Conservation (phyloP, 768 basidiomycete species). For the Tephrocybe sp. region DNA sequence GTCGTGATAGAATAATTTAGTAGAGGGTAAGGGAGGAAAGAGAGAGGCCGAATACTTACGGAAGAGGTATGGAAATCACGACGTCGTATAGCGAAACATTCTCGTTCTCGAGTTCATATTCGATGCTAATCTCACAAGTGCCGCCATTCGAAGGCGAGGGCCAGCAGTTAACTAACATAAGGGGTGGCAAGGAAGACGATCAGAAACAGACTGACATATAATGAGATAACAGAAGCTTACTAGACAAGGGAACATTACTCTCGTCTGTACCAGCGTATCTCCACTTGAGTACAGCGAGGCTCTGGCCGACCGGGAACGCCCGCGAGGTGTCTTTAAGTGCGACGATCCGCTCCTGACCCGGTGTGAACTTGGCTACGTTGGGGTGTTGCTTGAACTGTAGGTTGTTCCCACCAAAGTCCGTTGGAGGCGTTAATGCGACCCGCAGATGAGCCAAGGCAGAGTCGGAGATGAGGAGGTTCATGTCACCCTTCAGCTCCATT, state of each 20-base stretch:
- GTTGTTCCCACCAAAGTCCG: slow-evolving; percentile 58
- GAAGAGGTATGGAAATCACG: slow-evolving; percentile 88
- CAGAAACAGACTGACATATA: not conserved
- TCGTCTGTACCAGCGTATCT: slow-evolving; percentile 89
- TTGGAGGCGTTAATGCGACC: slow-evolving; percentile 57
- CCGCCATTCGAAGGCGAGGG: slow-evolving; percentile 90
- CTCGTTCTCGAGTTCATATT: slow-evolving; percentile 93
- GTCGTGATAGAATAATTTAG: not conserved
- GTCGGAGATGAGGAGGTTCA: slow-evolving; percentile 87
- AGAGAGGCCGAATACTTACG: slow-evolving; percentile 48
- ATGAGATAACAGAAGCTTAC: slow-evolving; percentile 43
- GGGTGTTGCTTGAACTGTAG: slow-evolving; percentile 98
- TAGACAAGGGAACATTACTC: slow-evolving; percentile 84
- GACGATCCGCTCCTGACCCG: slow-evolving; percentile 60
- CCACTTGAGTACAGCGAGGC: slow-evolving; percentile 90
- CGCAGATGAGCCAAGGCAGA: slow-evolving; percentile 68
- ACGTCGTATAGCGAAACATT: slow-evolving; percentile 80
- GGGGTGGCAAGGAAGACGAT: slow-evolving; percentile 1
- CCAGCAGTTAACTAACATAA: slow-evolving; percentile 93
- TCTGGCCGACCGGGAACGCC: slow-evolving; percentile 85
- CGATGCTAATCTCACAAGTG: slow-evolving; percentile 93
- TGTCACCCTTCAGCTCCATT: slow-evolving; percentile 92
- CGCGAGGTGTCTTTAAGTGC: slow-evolving; percentile 81
- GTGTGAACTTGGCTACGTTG: slow-evolving; percentile 83
- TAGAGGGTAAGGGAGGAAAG: not conserved